Evolutionary conservation across 345 rosid genomes (phyloP).

Genomic region (Eucalyptus camaldulensis): DNA sequence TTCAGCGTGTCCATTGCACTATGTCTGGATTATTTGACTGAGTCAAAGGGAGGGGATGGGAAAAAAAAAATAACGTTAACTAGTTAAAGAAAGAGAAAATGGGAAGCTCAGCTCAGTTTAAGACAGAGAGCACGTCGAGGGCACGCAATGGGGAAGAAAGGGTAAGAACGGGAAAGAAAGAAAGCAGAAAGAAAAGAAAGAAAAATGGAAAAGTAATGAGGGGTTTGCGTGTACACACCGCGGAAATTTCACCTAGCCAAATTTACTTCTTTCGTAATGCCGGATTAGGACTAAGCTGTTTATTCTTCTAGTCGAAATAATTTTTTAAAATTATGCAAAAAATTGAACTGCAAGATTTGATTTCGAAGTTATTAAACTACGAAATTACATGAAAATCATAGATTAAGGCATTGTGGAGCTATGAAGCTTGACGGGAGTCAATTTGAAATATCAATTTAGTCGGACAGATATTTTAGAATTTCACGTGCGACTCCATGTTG

Average conservation of each 20-base stretch:
- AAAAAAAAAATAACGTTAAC: not conserved
- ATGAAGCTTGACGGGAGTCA: accelerated
- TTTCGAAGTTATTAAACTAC: too few relatives aligned
- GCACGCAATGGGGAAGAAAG: not conserved
- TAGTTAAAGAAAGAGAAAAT: not conserved
- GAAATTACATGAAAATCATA: too few relatives aligned
- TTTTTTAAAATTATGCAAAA: too few relatives aligned
- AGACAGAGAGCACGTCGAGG: not conserved
- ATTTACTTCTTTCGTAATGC: not conserved
- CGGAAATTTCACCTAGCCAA: not conserved
- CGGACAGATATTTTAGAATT: not conserved
- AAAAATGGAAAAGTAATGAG: not conserved
- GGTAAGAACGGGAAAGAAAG: not conserved
- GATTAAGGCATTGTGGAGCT: not conserved
- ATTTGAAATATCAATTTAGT: not conserved
- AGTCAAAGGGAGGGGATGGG: not conserved
- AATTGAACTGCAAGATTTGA: accelerated
- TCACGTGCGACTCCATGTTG: not conserved
- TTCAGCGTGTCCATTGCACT: not conserved
- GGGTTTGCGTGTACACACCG: accelerated
- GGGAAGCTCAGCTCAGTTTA: not conserved
- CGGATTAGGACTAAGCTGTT: not conserved
- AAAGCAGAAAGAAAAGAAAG: not conserved
- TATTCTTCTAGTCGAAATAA: too few relatives aligned
- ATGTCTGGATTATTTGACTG: not conserved